Evolutionary conservation across 768 basidiomycete genomes (phyloP), one percentile per base, ranked within the genome.

Genomic region (Russula brevipes): DNA sequence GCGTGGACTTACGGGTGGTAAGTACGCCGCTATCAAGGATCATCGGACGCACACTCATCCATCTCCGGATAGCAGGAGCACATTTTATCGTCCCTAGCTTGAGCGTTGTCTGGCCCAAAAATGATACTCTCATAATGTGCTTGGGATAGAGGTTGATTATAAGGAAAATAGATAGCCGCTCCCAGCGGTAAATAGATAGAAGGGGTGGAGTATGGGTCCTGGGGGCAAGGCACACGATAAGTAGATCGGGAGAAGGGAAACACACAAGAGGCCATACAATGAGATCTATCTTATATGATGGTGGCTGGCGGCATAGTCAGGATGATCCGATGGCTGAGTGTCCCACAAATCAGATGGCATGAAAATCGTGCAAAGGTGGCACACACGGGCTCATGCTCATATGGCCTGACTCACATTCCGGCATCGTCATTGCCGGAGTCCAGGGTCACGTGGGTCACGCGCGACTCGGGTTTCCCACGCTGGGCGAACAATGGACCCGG

Each of bases 31-130:
- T 63, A 65, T 72, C 45, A 71, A 59, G 57, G 0, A 54, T 52
- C 51, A 55, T 70, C 14, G 80, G 80, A 2, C 78, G 74, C 19
- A 78, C 79, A 69, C 80, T 82, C 80, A 82, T 81, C 67, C 71
- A 73, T 66, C 81, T 73, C 42, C 71, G 67, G 31, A 31, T 11
- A 49, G 17, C 44, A 24, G 39, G 9, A 11, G 33, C 16, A 9
- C 17, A 42, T 30, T 30, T 51, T 11, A 33, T 11, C 49, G 24
- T 41, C 7, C n/a, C 39, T 5, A 7, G 24, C 39, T 30, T 44
- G 17, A 55, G 41, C 46, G 47, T 45, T n/a, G 41, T 6, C 24
- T 30, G 12, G 9, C 41, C 16, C 31, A 35, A 49, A 17, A 14
- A 5, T 12, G 42, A 55, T 60, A 30, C 5, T 44, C 35, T 59